phyloP scores from a whole-genome alignment of 768 basidiomycete genomes.

The Termitomyces sp. region DNA sequence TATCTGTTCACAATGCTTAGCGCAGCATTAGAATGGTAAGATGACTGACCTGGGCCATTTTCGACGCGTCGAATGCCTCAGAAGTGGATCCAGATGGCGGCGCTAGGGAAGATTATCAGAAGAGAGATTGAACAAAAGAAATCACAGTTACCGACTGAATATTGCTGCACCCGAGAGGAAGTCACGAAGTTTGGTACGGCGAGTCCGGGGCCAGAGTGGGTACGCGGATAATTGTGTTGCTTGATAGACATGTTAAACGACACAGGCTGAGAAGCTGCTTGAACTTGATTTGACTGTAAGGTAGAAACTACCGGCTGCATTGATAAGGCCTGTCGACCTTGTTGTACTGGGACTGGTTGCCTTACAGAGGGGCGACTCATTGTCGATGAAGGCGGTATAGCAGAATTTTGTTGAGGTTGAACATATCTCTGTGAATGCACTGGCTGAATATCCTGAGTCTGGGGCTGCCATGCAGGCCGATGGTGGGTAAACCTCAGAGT shows the following conservation, averaged over 20 bases:
- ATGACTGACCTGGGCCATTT: background rate
- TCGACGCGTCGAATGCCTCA: background rate
- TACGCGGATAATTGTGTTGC: background rate
- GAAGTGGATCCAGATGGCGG: background rate
- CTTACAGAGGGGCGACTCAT: background rate
- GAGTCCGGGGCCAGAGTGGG: background rate
- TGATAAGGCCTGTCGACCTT: slow-evolving; percentile 3
- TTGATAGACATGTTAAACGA: background rate
- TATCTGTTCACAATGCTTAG: background rate
- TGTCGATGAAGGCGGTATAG: background rate
- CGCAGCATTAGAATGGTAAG: background rate
- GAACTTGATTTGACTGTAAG: background rate
- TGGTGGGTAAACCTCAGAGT: background rate
- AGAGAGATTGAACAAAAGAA: background rate
- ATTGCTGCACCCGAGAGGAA: background rate
- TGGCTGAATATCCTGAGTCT: background rate
- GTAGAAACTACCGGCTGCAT: slow-evolving; percentile 9
- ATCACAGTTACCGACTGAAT: background rate
- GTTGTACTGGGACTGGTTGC: background rate
- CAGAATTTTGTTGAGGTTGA: background rate
- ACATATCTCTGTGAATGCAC: background rate
- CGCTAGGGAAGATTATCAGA: background rate
- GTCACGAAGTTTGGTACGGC: slow-evolving; percentile 6
- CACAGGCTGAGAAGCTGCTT: background rate
- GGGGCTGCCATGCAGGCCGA: background rate